Base-by-base conservation (phyloP, 768 basidiomycete genomes). In the Hortiboletus campestris region DNA sequence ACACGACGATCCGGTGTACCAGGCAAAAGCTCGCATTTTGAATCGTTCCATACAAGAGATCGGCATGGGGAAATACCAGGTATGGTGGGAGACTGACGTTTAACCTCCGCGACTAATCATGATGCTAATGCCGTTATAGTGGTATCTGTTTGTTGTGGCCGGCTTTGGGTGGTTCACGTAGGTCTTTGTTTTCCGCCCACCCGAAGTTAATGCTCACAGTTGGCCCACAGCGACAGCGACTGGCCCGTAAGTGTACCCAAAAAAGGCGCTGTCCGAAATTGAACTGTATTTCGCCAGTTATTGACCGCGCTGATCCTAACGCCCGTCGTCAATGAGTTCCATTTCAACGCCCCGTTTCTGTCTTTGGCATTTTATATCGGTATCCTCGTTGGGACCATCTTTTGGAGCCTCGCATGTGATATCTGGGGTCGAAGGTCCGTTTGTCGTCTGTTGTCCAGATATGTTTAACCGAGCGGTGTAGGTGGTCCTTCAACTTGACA, bases 1-100 rank as follows among this genome's bases (percentile, higher is more conserved):
- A 11, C 71, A 74, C 44, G 55, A 68, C 19, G 80, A 82, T 53
- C 80, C 76, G 0, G 70, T 80, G 10, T 83, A 82, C 56, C 73
- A 71, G 43, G 78, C 76, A 0, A 83, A 82, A 61, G 81, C 81
- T 1, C 68, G 69, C 25, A 63, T 81, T 32, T 54, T 83, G 52
- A 80, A 79, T 45, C 68, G 70, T 39, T 74, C 78, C 5, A 72
- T 83, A 42, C 78, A 80, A 62, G 77, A 80, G 34, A 80, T 83
- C 19, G 81, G 81, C 2, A 83, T 83, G 80, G 82, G 81, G 7
- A 77, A 67, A 57, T 83, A 83, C 56, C 82, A 82, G 75, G 80
- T 76, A 46, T 17, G 38, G 10, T 17, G 17, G 7, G 29, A 0
- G n/a, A 29, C 29, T 9, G 28, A 6, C 28, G 3, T 25, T 25